A percentile compares a stretch with the other conserved stretches of the same genome.
phyloP scores from a whole-genome alignment of 331 rosid species.

The Cydonia oblonga region DNA sequence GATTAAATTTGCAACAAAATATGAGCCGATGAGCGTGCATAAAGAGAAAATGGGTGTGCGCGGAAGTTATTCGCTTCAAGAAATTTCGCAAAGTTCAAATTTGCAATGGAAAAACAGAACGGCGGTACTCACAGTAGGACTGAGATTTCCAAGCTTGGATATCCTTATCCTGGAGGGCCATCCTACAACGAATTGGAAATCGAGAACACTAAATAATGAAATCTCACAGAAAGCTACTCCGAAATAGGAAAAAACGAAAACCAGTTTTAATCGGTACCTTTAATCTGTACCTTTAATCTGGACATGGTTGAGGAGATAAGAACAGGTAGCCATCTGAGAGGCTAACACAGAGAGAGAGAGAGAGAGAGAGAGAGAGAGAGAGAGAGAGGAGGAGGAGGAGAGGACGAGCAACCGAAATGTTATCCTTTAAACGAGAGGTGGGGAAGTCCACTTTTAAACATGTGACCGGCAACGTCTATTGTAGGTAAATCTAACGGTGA shows the following conservation, averaged over 20 bases:
- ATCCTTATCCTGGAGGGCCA: slow-evolving; percentile 19
- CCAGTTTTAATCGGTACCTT: slow-evolving; percentile 16
- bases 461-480: slow-evolving; percentile 4
- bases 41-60: not conserved
- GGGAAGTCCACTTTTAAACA: not conserved
- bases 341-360: not conserved
- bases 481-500: too few relatives aligned
- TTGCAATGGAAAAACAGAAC: not conserved
- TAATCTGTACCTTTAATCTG: slow-evolving; percentile 35
- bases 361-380: not conserved
- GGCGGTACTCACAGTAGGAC: slow-evolving; percentile 19
- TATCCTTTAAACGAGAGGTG: slow-evolving; percentile 11
- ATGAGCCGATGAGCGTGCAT: not conserved
- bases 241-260: not conserved
- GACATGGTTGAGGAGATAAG: slow-evolving; percentile 36
- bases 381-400: not conserved
- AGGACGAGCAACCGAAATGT: not conserved
- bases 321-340: slow-evolving; percentile 34
- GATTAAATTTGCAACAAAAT: not conserved
- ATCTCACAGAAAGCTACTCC: not conserved
- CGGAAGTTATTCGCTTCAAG: not conserved
- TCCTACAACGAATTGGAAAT: slow-evolving; percentile 24
- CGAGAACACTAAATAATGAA: not conserved
- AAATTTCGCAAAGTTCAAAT: not conserved
- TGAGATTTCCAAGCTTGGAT: slow-evolving; percentile 21